These are phyloP conservation scores for Heliosperma pusillum DNA, from an alignment of 148 eudicot genomes.

Conservation along the genomic window DNA sequence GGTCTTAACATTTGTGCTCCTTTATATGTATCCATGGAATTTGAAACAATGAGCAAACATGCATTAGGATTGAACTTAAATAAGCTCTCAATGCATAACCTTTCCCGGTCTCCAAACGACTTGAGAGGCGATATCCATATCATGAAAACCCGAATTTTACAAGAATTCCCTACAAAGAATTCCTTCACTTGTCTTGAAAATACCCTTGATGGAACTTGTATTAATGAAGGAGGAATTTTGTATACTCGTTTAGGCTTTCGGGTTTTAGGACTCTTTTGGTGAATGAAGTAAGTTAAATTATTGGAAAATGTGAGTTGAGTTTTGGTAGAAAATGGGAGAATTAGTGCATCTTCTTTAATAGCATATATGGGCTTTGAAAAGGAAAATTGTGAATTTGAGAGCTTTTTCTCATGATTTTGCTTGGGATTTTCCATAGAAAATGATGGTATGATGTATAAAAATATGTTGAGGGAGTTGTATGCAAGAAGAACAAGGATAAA, in stretches of 20 bases:
- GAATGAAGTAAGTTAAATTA: neutral
- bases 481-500: constrained; percentile 31
- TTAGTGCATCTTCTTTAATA: constrained; percentile 19
- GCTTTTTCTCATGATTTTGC: constrained; percentile 22
- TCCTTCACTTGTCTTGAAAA: constrained; percentile 45
- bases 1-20: constrained; percentile 50
- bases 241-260: constrained; percentile 5
- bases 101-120: constrained; percentile 52
- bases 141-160: constrained; percentile 63
- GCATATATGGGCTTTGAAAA: constrained; percentile 2
- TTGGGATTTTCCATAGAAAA: constrained; percentile 33
- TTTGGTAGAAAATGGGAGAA: neutral
- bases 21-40: constrained; percentile 49
- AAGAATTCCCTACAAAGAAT: constrained; percentile 41
- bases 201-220: constrained; percentile 9
- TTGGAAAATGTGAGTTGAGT: constrained; percentile 23
- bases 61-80: constrained; percentile 64
- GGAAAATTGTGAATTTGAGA: constrained; percentile 13
- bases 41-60: constrained; percentile 63
- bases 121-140: constrained; percentile 74
- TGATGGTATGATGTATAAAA: constrained; percentile 28
- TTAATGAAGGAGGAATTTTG: constrained; percentile 13
- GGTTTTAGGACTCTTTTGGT: constrained; percentile 10
- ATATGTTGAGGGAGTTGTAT: constrained; percentile 31
- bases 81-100: constrained; percentile 50